Conservation (phyloP, 805 yeast species). For the Wickerhamiella bombiphila region DNA sequence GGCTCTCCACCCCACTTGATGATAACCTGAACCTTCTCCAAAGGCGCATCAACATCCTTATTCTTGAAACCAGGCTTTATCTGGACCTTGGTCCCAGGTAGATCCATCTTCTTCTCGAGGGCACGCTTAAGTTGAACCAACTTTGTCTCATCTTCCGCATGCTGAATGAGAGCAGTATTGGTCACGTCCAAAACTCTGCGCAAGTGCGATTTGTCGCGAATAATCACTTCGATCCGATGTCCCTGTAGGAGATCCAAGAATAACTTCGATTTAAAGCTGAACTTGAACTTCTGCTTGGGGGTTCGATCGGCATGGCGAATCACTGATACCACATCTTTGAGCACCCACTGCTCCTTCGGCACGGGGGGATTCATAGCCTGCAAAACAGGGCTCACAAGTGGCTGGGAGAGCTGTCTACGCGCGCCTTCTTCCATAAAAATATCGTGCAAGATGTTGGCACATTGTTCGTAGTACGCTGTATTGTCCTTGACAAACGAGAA, state of each 20-base stretch:
- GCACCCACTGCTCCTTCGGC: slow-evolving; percentile 72
- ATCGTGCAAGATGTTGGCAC: slow-evolving; percentile 62
- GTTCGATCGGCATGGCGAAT: slow-evolving; percentile 97
- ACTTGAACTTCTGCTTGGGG: slow-evolving; percentile 94
- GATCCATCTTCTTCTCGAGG: slow-evolving; percentile 69
- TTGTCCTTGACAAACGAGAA: slow-evolving; percentile 95
- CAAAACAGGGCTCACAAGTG: slow-evolving; percentile 6
- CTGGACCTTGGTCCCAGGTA: slow-evolving; percentile 96
- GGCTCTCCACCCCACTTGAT: slow-evolving; percentile 99
- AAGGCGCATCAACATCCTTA: slow-evolving; percentile 34
- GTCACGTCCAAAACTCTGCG: slow-evolving; percentile 77
- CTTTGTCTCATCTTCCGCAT: slow-evolving; percentile 70
- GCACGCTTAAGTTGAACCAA: slow-evolving; percentile 66
- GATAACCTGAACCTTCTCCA: slow-evolving; percentile 90
- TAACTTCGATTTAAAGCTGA: slow-evolving; percentile 76
- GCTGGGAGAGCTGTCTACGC: slow-evolving; percentile 27
- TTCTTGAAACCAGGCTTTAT: slow-evolving; percentile 52
- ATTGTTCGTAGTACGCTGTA: slow-evolving; percentile 64
- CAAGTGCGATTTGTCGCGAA: slow-evolving; percentile 76
- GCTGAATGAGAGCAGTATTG: slow-evolving; percentile 54
- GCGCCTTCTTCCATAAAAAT: slow-evolving; percentile 45
- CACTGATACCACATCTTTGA: slow-evolving; percentile 82
- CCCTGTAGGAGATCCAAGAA: slow-evolving; percentile 82
- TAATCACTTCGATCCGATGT: slow-evolving; percentile 89
- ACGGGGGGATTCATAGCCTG: slow-evolving; percentile 7